A percentile compares a stretch with the other conserved stretches of the same genome.
phyloP scores from a whole-genome alignment of 73 alveolate genomes.

The Paraurostyla sp. region DNA sequence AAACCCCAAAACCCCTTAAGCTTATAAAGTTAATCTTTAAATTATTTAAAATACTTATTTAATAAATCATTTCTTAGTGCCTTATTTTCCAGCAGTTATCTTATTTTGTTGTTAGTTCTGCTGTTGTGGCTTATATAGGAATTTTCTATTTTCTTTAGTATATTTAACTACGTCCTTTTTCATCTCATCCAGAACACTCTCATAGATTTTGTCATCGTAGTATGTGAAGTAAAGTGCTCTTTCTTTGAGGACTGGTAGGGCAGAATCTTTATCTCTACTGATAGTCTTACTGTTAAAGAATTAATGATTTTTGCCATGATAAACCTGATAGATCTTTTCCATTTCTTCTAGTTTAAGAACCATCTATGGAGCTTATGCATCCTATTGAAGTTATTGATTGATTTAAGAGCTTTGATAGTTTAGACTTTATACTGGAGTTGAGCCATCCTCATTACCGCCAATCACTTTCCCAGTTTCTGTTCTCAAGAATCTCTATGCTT shows the following conservation, averaged over 20 bases:
- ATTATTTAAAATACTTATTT: too few relatives aligned
- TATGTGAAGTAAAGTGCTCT: background rate
- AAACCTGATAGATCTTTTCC: constrained; percentile 18
- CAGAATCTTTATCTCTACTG: background rate
- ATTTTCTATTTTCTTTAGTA: background rate
- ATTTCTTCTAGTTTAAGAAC: background rate
- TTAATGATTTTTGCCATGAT: constrained; percentile 3
- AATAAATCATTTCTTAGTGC: too few relatives aligned
- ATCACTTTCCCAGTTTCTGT: constrained; percentile 41
- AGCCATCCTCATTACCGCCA: constrained; percentile 16
- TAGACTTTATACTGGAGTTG: background rate
- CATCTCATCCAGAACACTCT: constrained; percentile 33
- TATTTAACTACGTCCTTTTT: background rate
- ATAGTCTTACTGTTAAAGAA: background rate
- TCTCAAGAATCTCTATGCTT: constrained; percentile 14
- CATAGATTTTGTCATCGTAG: constrained; percentile 38
- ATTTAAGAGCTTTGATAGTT: background rate
- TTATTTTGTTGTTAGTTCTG: too few relatives aligned
- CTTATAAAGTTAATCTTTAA: too few relatives aligned
- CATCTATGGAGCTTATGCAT: background rate
- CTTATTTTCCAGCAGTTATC: too few relatives aligned
- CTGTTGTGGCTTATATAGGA: too few relatives aligned
- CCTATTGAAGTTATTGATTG: background rate
- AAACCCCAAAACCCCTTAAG: too few relatives aligned
- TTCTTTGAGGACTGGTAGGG: constrained; percentile 6